phyloP scores from a whole-genome alignment of 257 asterid species.

The Leptodermis oblonga region DNA sequence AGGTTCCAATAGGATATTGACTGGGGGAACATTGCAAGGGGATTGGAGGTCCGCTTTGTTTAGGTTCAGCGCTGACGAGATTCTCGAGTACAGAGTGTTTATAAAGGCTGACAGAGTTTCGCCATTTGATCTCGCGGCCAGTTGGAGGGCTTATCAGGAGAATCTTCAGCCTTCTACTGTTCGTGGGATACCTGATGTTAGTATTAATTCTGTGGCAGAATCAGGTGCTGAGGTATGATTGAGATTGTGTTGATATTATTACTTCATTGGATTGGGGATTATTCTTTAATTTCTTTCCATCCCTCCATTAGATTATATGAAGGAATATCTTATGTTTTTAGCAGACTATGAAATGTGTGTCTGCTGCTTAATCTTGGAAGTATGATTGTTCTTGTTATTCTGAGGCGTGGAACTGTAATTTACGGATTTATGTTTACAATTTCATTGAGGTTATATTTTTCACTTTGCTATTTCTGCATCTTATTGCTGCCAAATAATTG shows the following conservation, averaged over 20 bases:
- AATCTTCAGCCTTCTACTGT: slow-evolving; percentile 87
- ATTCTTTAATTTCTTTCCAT: neutral
- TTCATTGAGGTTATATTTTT: neutral
- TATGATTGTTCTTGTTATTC: neutral
- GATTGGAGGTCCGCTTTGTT: slow-evolving; percentile 69
- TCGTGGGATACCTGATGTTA: slow-evolving; percentile 93
- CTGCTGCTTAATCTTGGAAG: neutral
- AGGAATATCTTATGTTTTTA: neutral
- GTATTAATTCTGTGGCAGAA: slow-evolving; percentile 54
- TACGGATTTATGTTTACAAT: too few species aligned
- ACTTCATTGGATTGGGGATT: neutral
- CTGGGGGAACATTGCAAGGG: slow-evolving; percentile 75
- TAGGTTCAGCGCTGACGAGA: slow-evolving; percentile 52
- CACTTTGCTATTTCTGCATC: slow-evolving; percentile 1
- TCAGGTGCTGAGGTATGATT: slow-evolving; percentile 49
- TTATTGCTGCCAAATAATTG: neutral
- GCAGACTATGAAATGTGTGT: neutral
- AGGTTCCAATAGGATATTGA: slow-evolving; percentile 72
- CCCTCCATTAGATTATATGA: neutral
- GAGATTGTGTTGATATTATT: neutral
- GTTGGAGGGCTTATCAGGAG: slow-evolving; percentile 98
- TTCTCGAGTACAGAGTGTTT: slow-evolving; percentile 73
- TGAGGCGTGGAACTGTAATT: neutral
- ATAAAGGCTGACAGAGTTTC: slow-evolving; percentile 83
- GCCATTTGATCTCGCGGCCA: slow-evolving; percentile 95